Conservation (phyloP, 2,329 filamentous ascomycete species). For the Lachnellula subtilissima region DNA sequence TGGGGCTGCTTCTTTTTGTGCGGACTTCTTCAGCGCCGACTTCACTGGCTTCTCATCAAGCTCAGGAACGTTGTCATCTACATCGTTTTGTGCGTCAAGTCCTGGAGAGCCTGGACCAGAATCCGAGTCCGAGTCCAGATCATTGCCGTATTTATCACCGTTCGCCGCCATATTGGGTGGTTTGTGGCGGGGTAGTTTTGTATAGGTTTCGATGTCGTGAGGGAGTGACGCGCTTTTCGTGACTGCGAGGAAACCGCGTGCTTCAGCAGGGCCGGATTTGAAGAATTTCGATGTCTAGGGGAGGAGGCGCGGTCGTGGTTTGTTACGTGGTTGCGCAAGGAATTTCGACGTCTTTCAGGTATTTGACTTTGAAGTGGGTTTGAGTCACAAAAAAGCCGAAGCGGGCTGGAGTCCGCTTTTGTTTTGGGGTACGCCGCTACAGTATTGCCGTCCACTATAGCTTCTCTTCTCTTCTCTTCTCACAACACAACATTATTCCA, state of each 20-base stretch:
- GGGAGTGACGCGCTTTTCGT: not conserved
- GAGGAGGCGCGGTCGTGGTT: not conserved
- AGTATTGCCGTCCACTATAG: no score
- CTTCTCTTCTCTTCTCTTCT: not conserved
- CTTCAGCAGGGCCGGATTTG: not conserved
- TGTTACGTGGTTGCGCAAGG: not conserved
- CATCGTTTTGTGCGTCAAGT: conserved; percentile 42
- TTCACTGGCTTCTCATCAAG: conserved; percentile 63
- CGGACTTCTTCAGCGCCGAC: conserved; percentile 79
- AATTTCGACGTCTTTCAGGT: not conserved
- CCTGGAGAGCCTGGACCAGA: conserved; percentile 53
- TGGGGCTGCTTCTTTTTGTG: conserved; percentile 50
- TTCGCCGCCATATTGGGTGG: conserved; percentile 32
- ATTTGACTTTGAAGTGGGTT: not conserved
- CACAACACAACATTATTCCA: not conserved
- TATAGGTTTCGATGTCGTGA: conserved; percentile 6
- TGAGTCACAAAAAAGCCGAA: not conserved
- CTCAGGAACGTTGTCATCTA: conserved; percentile 54
- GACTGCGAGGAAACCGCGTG: not conserved
- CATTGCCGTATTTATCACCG: conserved; percentile 64
- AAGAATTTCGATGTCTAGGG: not conserved
- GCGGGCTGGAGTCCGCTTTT: not conserved
- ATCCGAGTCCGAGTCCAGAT: conserved; percentile 65
- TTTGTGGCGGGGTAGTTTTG: conserved; percentile 6
- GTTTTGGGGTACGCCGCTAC: no score